phyloP scores from a whole-genome alignment of 2,329 filamentous ascomycete species.

The Aspergillus pseudotamarii region DNA sequence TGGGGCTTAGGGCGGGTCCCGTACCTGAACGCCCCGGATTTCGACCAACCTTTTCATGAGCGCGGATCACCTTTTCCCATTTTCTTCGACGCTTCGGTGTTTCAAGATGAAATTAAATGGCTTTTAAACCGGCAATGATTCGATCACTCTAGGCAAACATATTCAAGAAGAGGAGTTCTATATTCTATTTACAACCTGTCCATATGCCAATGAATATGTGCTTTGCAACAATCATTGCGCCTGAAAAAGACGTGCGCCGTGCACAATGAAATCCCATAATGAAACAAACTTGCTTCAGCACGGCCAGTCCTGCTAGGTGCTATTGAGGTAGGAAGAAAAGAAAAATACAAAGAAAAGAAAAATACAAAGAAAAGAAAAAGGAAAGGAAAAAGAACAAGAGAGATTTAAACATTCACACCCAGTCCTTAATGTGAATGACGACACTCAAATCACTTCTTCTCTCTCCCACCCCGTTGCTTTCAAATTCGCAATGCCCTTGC shows the following conservation, averaged over 20 bases:
- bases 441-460: conserved; percentile 68
- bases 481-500: conserved; percentile 66
- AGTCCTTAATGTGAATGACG: neutral
- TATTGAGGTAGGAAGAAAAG: neutral
- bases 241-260: neutral
- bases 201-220: neutral
- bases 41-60: neutral
- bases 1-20: neutral
- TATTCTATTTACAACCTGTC: neutral
- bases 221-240: neutral
- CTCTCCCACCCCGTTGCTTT: conserved; percentile 80
- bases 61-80: neutral
- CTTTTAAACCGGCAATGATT: neutral
- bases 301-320: conserved; percentile 3
- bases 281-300: neutral
- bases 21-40: conserved; percentile 8
- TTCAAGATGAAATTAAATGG: neutral
- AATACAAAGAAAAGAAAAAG: neutral
- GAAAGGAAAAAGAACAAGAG: neutral
- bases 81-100: neutral
- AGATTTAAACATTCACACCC: too few species aligned
- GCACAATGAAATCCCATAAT: neutral
- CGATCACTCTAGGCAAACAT: neutral
- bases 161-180: neutral
- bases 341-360: neutral